Percentiles rank a stretch among this genome's conserved stretches.
Conservation (phyloP, 2,329 filamentous ascomycete species). For the Penicillium sp. region DNA sequence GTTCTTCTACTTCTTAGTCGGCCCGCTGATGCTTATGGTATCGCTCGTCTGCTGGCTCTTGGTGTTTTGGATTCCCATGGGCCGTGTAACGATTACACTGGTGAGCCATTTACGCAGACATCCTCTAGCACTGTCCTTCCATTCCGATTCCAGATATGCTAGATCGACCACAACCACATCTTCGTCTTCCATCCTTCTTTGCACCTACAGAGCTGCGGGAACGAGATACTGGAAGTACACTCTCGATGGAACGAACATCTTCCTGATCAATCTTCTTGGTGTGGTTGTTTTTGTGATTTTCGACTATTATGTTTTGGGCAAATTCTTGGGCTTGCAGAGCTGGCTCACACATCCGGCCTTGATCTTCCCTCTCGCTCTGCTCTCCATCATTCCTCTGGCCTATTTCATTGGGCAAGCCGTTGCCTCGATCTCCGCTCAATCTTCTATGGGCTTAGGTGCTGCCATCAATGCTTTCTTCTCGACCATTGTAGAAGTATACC, state of each 20-base stretch:
- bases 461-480: constrained; percentile 99
- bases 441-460: constrained; percentile 95
- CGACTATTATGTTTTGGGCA: constrained; percentile 79
- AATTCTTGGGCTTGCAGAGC: constrained; percentile 66
- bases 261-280: constrained; percentile 93
- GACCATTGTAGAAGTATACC: constrained; percentile 93
- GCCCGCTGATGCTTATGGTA: constrained; percentile 79
- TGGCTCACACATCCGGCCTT: constrained; percentile 80
- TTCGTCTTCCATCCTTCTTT: constrained; percentile 84
- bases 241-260: constrained; percentile 96
- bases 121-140: constrained; percentile 88
- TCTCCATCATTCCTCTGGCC: constrained; percentile 93
- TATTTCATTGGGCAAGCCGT: constrained; percentile 99
- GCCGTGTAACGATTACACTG: constrained; percentile 84
- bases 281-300: constrained; percentile 93
- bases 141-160: constrained; percentile 76
- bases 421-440: constrained; percentile 96
- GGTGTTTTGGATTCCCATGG: constrained; percentile 98
- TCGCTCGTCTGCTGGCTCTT: constrained; percentile 91
- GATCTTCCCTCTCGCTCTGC: constrained; percentile 76
- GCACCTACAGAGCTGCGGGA: constrained; percentile 94
- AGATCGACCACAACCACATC: constrained; percentile 68
- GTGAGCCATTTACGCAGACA: constrained; percentile 91
- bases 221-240: constrained; percentile 99
- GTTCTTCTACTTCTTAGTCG: constrained; percentile 92